Base-by-base conservation (phyloP, 495 filamentous ascomycete species). In the Penicillium samsonianum region DNA sequence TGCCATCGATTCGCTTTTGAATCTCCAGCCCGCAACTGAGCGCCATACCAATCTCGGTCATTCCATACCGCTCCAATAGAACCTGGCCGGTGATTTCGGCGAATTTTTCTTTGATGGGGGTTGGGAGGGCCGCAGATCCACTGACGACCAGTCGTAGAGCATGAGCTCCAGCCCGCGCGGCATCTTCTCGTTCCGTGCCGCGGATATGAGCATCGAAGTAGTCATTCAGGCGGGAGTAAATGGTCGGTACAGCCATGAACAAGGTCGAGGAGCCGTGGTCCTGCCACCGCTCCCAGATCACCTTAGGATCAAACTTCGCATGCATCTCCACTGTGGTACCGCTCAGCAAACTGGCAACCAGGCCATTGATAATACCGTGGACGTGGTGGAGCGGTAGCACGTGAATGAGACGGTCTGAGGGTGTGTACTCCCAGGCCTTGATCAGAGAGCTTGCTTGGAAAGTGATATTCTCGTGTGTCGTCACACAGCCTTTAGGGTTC, bases 1-100 rank as follows among this genome's bases (percentile, higher is more conserved):
- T 77, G 10, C 76, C 76, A 56, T 77, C 74, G 31, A 75, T 68
- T 10, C 76, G 73, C 37, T 68, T 63, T 19, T 67, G 61, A 11
- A 67, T 44, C 11, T 73, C 71, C 20, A 77, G 58, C 17, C 74
- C 74, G 44, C 74, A 78, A 52, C 74, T 78, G 17, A 78, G 50
- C n/a, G 66, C 75, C 75, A 79, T 79, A 5, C 75, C 75, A 25
- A 78, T 76, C 60, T 79, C 76, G 1, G 76, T 79, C 76, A 79
- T 79, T 5, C 76, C 76, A 37, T 76, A 79, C 0, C 76, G 69
- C 60, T 79, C 76, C 2, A 79, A 69, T 31, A 79, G 54, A 17
- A 63, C 65, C 56, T 79, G 74, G 26, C 73, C 70, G 0, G 74
- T 74, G 42, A 75, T 73, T 26, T 73, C 67, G 9, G 71, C 72